Evolutionary conservation across 495 filamentous ascomycete genomes (phyloP), one percentile per base, ranked within the genome.

Genomic region (Aspergillus sclerotioniger): DNA sequence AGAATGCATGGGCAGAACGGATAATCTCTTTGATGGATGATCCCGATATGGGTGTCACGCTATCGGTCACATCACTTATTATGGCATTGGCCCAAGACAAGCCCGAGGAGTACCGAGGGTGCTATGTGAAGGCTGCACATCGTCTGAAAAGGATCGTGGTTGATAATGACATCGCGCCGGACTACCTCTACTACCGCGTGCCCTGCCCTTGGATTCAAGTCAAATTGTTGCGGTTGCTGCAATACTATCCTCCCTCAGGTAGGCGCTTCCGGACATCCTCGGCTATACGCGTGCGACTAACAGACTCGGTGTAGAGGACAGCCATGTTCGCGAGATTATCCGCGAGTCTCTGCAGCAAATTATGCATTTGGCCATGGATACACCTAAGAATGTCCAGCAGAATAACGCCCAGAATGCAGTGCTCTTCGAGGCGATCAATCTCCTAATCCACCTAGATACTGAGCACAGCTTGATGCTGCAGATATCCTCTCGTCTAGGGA

Each of bases 1-100:
- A 96, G 69, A 90, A 88, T 46, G 91, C 97, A 78, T 99, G 95
- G 94, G 89, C 92, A 0, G 95, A 98, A 71, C 80, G 95, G 45
- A 97, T 99, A 64, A 96, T 99, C 69, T 92, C 93, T 2, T 78
- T 99, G 15, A 98, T 99, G 95, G 95, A 99, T 67, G 95, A 99
- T 61, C 81, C 84, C 6, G 93, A 99, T 62, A 86, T 97, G 75
- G 95, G 95, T 56, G 95, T 99, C 20, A 90, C 92, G 2, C 77
- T 98, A 8, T 99, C 95, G 0, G 91, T 98, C 29, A 98, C 95
- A 0, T 99, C 95, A 28, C 79, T 99, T 15, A 87, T 99, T 56
- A 98, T 97, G 92, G 88, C 95, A 10, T 70, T 98, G 58, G 94
- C 90, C 8, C 95, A 97, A 69, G 94, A 98, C 58, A 87, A 93